Base-by-base conservation (phyloP, 805 yeast species). In the Komagataella populi region DNA sequence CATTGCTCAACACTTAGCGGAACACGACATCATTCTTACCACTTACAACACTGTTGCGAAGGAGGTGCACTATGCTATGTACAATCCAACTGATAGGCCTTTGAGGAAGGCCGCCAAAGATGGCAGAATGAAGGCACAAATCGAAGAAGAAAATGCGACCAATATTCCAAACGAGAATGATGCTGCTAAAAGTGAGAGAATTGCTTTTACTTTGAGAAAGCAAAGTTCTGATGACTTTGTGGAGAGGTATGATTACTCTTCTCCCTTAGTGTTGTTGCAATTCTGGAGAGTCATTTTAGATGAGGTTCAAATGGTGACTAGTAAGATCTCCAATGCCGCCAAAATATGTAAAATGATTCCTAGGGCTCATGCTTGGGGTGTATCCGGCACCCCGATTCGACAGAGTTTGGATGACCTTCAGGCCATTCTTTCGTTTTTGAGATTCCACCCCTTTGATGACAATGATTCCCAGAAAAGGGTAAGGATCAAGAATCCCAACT, bases 331-430 rank as follows among this genome's bases (percentile, higher is more conserved):
- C 0, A 78, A 85, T 50, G 87, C 93, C 1, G 88, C 96, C 18
- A 80, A 77, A 52, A 86, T 89, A 52, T 88, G 96, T 0, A 71
- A 85, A 2, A 68, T 86, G 44, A 77, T 93, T 23, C 91, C 96
- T 4, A 72, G 96, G 50, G 77, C 80, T 48, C 97, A 93, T 66
- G 81, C 96, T 0, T 93, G 98, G 98, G 97, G 96, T 14, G 96
- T 90, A 0, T 87, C 96, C 1, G 99, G 99, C 6, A 93, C 99
- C 0, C 95, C 97, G 0, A 83, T 89, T 14, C 80, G 82, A 56
- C 77, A 76, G 55, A 73, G 78, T 45, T 65, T 85, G 46, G 63
- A 71, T 36, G 96, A 91, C 63, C 70, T 90, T 48, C 79, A 76
- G 47, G 84, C 95, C 0, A 72, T 88, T 4, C 61, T 90, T 39